Evolutionary conservation across 192 early-diverging fungal genomes (phyloP).

Genomic region (Rhizophagus clarus): DNA sequence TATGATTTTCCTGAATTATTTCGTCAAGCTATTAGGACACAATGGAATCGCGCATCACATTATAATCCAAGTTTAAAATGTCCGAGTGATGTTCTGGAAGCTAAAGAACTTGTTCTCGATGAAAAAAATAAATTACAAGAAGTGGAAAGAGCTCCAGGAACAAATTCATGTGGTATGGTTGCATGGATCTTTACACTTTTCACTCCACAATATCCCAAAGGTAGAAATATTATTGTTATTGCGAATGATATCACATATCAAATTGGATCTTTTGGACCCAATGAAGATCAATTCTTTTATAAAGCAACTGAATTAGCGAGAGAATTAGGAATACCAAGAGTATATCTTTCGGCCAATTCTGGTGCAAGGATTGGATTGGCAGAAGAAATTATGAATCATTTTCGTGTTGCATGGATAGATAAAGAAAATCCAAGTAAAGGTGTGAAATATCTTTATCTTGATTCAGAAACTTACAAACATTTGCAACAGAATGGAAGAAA

Average conservation of each 20-base stretch:
- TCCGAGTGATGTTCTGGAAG: conserved; percentile 70
- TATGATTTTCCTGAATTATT: conserved; percentile 99
- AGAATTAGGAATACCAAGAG: conserved; percentile 80
- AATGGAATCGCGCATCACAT: conserved; percentile 69
- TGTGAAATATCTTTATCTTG: conserved; percentile 92
- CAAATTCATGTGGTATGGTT: conserved; percentile 96
- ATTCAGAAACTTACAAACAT: conserved; percentile 67
- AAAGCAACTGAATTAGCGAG: conserved; percentile 91
- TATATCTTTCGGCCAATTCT: conserved; percentile 98
- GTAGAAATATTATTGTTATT: conserved; percentile 86
- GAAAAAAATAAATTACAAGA: conserved; percentile 76
- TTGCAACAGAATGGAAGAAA: conserved; percentile 60
- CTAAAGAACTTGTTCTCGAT: conserved; percentile 87
- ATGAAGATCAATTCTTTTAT: conserved; percentile 91
- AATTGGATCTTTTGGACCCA: conserved; percentile 95
- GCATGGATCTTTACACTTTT: conserved; percentile 86
- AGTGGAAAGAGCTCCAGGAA: conserved; percentile 78
- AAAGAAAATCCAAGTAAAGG: conserved; percentile 77
- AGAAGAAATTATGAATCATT: conserved; percentile 84
- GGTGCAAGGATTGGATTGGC: conserved; percentile 98
- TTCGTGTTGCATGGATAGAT: conserved; percentile 90
- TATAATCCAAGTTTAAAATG: conserved; percentile 46
- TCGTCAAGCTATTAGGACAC: conserved; percentile 79
- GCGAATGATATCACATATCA: conserved; percentile 98
- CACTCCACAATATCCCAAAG: conserved; percentile 93